These are phyloP conservation scores for Cutaneotrichosporon sp. DNA, from an alignment of 1,284 basidiomycete species.

Conservation along the genomic window DNA sequence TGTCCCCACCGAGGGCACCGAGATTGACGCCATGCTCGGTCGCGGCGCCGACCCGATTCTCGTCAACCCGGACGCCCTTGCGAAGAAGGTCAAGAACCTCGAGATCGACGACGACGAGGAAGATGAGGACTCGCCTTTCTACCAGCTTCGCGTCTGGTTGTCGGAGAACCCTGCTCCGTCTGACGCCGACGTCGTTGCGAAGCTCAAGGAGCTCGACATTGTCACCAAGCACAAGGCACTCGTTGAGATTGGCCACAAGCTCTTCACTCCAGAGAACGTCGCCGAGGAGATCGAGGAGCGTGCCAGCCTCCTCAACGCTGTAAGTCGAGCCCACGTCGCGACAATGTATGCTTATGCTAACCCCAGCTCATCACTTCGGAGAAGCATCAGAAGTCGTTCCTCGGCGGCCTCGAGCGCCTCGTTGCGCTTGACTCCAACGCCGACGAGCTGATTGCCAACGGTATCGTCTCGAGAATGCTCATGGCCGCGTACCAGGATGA, in stretches of 20 bases:
- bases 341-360: background rate
- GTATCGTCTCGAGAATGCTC: constrained; percentile 67
- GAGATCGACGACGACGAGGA: constrained; percentile 81
- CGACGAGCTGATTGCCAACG: constrained; percentile 41
- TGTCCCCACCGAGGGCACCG: constrained; percentile 45
- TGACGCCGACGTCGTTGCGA: constrained; percentile 69
- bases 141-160: constrained; percentile 80
- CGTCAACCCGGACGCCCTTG: constrained; percentile 58
- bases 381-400: constrained; percentile 91
- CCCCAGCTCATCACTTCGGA: constrained; percentile 61
- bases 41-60: constrained; percentile 38
- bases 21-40: constrained; percentile 45
- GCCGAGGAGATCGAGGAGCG: constrained; percentile 72
- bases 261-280: constrained; percentile 70
- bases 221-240: constrained; percentile 95
- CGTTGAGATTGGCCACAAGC: constrained; percentile 77
- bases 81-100: constrained; percentile 76
- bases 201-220: constrained; percentile 87
- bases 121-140: constrained; percentile 80
- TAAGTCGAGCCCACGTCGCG: constrained; percentile 52
- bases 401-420: constrained; percentile 84
- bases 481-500: constrained; percentile 95
- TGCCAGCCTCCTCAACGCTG: constrained; percentile 75
- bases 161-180: constrained; percentile 64
- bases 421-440: constrained; percentile 66